Conservation (phyloP, 163 green algal genomes). For the Botryococcus braunii region DNA sequence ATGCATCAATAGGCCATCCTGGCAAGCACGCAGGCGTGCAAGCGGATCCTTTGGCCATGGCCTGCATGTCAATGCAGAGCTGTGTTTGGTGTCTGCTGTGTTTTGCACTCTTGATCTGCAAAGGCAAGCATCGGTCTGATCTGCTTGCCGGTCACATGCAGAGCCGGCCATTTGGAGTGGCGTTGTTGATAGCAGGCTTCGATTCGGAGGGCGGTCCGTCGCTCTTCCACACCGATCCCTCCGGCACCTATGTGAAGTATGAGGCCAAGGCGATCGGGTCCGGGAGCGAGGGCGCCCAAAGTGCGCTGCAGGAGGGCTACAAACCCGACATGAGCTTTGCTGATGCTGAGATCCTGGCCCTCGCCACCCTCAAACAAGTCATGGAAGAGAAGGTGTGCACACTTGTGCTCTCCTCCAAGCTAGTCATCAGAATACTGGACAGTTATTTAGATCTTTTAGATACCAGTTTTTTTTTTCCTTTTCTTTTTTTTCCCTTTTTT, state of each 20-base stretch:
- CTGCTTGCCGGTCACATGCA: slow-evolving; percentile 33
- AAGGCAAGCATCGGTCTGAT: neutral
- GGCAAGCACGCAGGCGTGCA: too few relatives aligned
- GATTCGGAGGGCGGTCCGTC: slow-evolving; percentile 74
- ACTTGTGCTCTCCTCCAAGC: neutral
- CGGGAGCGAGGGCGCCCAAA: slow-evolving; percentile 81
- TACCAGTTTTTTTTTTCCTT: neutral
- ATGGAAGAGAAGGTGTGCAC: slow-evolving; percentile 97
- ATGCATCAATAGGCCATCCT: too few relatives aligned
- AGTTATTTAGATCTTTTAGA: neutral
- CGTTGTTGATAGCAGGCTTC: slow-evolving; percentile 88
- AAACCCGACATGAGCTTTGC: slow-evolving; percentile 83
- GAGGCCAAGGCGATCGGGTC: slow-evolving; percentile 94
- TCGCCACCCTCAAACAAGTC: slow-evolving; percentile 95
- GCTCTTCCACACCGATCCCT: slow-evolving; percentile 92
- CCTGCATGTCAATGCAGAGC: too few relatives aligned
- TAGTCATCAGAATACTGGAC: neutral
- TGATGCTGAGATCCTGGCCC: slow-evolving; percentile 89
- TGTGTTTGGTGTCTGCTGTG: too few relatives aligned
- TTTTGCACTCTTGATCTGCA: too few relatives aligned
- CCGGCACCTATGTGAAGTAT: slow-evolving; percentile 88
- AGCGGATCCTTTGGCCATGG: too few relatives aligned
- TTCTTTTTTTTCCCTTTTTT: neutral
- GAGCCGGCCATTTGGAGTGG: slow-evolving; percentile 96
- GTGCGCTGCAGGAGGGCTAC: slow-evolving; percentile 69